Conservation (phyloP, 1,284 basidiomycete genomes). For the Naganishia liquefaciens region DNA sequence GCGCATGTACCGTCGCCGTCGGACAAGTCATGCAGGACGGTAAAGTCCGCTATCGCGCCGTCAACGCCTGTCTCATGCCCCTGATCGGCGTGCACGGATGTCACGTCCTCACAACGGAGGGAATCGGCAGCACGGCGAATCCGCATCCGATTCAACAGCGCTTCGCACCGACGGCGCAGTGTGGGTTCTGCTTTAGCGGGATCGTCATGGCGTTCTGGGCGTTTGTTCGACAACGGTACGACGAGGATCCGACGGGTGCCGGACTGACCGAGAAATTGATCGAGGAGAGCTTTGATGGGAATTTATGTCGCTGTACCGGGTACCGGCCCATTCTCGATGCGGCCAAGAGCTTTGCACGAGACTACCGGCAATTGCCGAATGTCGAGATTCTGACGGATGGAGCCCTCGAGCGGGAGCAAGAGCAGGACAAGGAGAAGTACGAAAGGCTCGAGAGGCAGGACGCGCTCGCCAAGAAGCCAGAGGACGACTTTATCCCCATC, state of each 20-base stretch:
- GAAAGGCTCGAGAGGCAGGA: slow-evolving; percentile 21
- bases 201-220: slow-evolving; percentile 53
- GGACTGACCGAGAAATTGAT: slow-evolving; percentile 43
- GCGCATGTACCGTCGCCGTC: slow-evolving; percentile 50
- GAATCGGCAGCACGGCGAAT: slow-evolving; percentile 45
- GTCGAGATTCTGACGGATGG: slow-evolving; percentile 17
- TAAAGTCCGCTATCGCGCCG: slow-evolving; percentile 42
- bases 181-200: slow-evolving; percentile 47
- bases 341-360: slow-evolving; percentile 41
- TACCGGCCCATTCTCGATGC: slow-evolving; percentile 41
- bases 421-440: slow-evolving; percentile 1
- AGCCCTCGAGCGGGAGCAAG: not conserved
- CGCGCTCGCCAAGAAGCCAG: slow-evolving; percentile 26
- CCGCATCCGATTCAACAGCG: slow-evolving; percentile 53
- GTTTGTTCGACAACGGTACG: slow-evolving; percentile 45
- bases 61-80: slow-evolving; percentile 53
- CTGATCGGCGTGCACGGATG: slow-evolving; percentile 48
- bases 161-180: slow-evolving; percentile 49
- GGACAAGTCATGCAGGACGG: slow-evolving; percentile 21
- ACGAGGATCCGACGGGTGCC: slow-evolving; percentile 26
- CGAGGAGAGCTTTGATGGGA: slow-evolving; percentile 51
- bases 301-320: slow-evolving; percentile 49
- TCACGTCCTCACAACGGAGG: slow-evolving; percentile 52
- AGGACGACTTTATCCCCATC: slow-evolving; percentile 36
- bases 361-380: slow-evolving; percentile 26